phyloP scores from a whole-genome alignment of 768 basidiomycete species.

The Panaeolus cyanescens region DNA sequence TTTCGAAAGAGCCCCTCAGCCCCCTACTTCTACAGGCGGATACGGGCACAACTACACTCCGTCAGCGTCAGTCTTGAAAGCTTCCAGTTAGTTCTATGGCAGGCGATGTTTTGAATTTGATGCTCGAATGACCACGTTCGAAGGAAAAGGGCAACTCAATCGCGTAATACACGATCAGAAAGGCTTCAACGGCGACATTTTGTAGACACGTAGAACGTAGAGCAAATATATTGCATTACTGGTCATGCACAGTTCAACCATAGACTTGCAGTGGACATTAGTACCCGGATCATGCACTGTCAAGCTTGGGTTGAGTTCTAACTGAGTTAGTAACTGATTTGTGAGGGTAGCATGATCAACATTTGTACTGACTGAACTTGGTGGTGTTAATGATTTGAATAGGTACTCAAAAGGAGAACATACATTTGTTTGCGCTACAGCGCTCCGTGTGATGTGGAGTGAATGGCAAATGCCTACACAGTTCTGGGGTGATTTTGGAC shows the following conservation, averaged over 20 bases:
- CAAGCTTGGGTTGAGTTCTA: not conserved
- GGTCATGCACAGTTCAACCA: not conserved
- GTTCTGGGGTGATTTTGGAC: not conserved
- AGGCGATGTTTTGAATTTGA: too few species aligned
- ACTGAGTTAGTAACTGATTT: not conserved
- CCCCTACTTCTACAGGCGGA: too few species aligned
- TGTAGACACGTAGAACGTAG: not conserved
- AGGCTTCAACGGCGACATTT: not conserved
- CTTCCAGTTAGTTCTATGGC: too few species aligned
- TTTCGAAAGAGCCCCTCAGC: too few species aligned
- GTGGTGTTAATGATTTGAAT: not conserved
- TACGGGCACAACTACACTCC: too few species aligned
- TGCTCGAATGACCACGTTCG: not conserved
- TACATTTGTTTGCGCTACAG: not conserved
- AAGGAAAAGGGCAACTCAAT: not conserved
- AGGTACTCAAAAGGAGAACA: too few species aligned
- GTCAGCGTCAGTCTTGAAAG: too few species aligned
- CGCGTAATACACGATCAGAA: not conserved
- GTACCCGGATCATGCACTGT: not conserved
- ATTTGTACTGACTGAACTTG: not conserved
- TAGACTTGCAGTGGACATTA: not conserved
- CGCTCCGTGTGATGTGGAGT: not conserved
- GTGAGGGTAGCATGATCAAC: not conserved
- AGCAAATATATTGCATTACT: not conserved
- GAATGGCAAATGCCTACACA: not conserved